Percentiles rank a stretch among this genome's conserved stretches.
phyloP scores from a whole-genome alignment of 371 early-diverging fungal genomes.

The Apophysomyces elegans region DNA sequence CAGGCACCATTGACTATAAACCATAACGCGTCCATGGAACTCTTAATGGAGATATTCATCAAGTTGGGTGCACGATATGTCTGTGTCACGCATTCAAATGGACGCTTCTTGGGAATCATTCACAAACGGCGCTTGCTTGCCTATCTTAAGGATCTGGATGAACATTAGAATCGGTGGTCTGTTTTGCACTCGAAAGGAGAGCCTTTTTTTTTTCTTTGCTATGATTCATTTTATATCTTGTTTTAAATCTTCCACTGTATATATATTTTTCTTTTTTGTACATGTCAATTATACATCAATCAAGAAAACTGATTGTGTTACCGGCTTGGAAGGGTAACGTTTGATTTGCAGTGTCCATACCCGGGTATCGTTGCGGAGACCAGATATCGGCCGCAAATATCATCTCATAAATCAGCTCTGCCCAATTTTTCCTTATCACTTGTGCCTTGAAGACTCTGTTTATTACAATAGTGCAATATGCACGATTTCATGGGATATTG shows the following conservation, averaged over 20 bases:
- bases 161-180: constrained; percentile 26
- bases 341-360: no score
- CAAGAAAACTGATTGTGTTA: no score
- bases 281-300: no score
- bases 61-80: constrained; percentile 79
- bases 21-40: constrained; percentile 78
- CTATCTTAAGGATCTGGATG: constrained; percentile 65
- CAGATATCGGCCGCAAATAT: no score
- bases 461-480: constrained; percentile 42
- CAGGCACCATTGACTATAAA: constrained; percentile 82
- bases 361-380: no score
- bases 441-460: constrained; percentile 1
- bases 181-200: background rate
- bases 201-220: background rate
- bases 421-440: background rate
- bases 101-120: constrained; percentile 72
- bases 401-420: no score
- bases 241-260: background rate
- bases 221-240: background rate
- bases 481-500: constrained; percentile 87
- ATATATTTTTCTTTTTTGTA: no score
- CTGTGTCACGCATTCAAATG: constrained; percentile 58
- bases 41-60: constrained; percentile 87
- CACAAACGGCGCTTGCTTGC: constrained; percentile 76
- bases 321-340: no score